These are phyloP conservation scores for Cryptococcus wingfieldii DNA, from an alignment of 1,284 basidiomycete species.

Conservation along the genomic window DNA sequence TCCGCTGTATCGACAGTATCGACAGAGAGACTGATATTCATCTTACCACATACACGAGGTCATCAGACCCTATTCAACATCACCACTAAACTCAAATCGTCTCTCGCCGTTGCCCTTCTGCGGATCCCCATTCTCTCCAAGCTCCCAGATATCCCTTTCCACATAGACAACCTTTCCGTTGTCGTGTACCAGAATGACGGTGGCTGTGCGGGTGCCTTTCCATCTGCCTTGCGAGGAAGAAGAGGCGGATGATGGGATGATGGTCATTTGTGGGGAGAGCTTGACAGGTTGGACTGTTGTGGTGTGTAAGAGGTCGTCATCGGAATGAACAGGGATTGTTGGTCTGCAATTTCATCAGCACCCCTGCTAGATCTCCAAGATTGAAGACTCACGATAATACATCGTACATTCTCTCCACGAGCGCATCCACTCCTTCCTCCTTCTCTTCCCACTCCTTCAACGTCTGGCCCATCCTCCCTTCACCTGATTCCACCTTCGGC, in stretches of 20 bases:
- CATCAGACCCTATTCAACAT: neutral
- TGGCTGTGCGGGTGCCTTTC: constrained; percentile 45
- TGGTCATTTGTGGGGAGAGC: constrained; percentile 2
- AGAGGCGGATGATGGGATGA: too few relatives aligned
- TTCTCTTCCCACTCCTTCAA: constrained; percentile 23
- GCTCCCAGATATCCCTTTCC: constrained; percentile 36
- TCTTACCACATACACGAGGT: too few relatives aligned
- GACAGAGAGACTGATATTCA: too few relatives aligned
- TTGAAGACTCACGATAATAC: constrained; percentile 34
- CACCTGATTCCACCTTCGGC: constrained; percentile 40
- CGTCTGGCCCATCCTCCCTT: constrained; percentile 23
- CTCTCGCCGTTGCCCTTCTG: constrained; percentile 21
- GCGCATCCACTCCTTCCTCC: constrained; percentile 5
- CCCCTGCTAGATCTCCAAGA: neutral
- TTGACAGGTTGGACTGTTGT: constrained; percentile 30
- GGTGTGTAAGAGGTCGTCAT: constrained; percentile 20
- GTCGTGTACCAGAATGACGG: constrained; percentile 41
- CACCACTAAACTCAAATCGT: constrained; percentile 18
- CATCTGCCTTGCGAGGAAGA: constrained; percentile 15
- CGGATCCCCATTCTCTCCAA: constrained; percentile 26
- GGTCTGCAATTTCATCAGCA: constrained; percentile 7
- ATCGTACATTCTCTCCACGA: constrained; percentile 36
- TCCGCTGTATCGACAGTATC: too few relatives aligned
- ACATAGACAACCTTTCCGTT: constrained; percentile 39
- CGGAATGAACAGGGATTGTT: constrained; percentile 14